phyloP scores from a whole-genome alignment of 441 rosid genomes.

The Francoa sonchifolia region DNA sequence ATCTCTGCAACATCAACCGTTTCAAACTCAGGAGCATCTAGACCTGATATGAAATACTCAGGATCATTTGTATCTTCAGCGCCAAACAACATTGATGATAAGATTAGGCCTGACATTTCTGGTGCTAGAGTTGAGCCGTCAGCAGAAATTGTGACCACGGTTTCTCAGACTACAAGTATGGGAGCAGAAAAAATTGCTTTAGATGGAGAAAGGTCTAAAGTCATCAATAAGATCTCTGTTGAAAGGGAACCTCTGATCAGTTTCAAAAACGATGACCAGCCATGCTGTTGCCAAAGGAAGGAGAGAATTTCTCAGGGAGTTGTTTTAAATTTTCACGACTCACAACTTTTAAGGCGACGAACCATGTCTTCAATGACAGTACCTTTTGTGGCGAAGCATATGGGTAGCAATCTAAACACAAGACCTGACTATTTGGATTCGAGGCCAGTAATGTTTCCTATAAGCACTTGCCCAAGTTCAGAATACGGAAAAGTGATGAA shows the following conservation, averaged over 20 bases:
- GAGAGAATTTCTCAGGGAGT: conserved; percentile 40
- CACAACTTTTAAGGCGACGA: conserved; percentile 45
- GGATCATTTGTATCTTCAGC: conserved; percentile 25
- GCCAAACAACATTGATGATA: conserved; percentile 25
- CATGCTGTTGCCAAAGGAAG: conserved; percentile 79
- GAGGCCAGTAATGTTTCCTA: conserved; percentile 25
- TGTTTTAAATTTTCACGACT: conserved; percentile 35
- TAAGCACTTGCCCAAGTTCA: conserved; percentile 15
- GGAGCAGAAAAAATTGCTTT: conserved; percentile 19
- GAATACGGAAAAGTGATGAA: conserved; percentile 27
- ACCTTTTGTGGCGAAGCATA: conserved; percentile 24
- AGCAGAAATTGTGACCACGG: conserved; percentile 21
- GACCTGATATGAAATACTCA: conserved; percentile 25
- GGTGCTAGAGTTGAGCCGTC: conserved; percentile 20
- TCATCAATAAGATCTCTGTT: conserved; percentile 19
- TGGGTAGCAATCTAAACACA: conserved; percentile 11
- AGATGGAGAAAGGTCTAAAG: conserved; percentile 22
- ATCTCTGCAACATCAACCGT: conserved; percentile 58
- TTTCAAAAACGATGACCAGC: conserved; percentile 40
- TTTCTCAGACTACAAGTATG: conserved; percentile 16
- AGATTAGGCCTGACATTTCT: conserved; percentile 21
- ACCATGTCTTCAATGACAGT: conserved; percentile 28
- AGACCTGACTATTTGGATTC: conserved; percentile 18
- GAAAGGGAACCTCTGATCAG: conserved; percentile 43
- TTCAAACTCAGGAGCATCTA: conserved; percentile 40